Evolutionary conservation across 805 yeast genomes (phyloP).

Genomic region (Lachancea sp.): DNA sequence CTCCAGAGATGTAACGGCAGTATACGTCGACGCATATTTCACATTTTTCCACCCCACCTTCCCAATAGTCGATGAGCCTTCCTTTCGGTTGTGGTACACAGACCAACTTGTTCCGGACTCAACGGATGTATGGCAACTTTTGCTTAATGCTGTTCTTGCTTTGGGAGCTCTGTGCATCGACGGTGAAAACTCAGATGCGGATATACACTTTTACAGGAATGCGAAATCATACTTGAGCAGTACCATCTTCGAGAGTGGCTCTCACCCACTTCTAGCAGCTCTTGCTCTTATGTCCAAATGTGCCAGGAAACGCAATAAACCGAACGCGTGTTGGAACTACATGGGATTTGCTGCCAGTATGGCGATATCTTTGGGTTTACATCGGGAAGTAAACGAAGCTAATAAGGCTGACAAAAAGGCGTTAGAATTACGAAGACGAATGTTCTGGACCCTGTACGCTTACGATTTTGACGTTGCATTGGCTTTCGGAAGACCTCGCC

Average conservation of each 20-base stretch:
- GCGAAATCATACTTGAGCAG: slow-evolving; percentile 42
- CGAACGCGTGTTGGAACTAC: slow-evolving; percentile 64
- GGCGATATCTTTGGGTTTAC: slow-evolving; percentile 61
- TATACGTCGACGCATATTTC: slow-evolving; percentile 47
- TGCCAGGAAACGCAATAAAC: slow-evolving; percentile 57
- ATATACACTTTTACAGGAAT: slow-evolving; percentile 48
- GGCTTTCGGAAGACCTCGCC: slow-evolving; percentile 59
- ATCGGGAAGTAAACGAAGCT: slow-evolving; percentile 38
- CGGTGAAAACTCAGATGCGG: slow-evolving; percentile 46
- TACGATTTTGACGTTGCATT: slow-evolving; percentile 60
- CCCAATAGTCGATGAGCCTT: slow-evolving; percentile 53
- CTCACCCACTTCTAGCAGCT: slow-evolving; percentile 47
- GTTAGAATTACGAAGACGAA: slow-evolving; percentile 48
- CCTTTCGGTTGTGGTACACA: slow-evolving; percentile 41
- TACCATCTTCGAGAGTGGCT: slow-evolving; percentile 54
- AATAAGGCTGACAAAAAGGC: slow-evolving; percentile 11
- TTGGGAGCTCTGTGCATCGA: slow-evolving; percentile 64
- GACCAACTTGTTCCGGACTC: slow-evolving; percentile 38
- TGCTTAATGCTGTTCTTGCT: slow-evolving; percentile 53
- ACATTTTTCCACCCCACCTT: slow-evolving; percentile 53
- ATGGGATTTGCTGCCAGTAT: slow-evolving; percentile 58
- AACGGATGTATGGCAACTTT: slow-evolving; percentile 43
- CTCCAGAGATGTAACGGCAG: slow-evolving; percentile 17
- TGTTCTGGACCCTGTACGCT: slow-evolving; percentile 64
- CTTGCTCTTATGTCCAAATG: slow-evolving; percentile 51